Conservation (phyloP, 768 basidiomycete species). For the Naganishia onofrii region DNA sequence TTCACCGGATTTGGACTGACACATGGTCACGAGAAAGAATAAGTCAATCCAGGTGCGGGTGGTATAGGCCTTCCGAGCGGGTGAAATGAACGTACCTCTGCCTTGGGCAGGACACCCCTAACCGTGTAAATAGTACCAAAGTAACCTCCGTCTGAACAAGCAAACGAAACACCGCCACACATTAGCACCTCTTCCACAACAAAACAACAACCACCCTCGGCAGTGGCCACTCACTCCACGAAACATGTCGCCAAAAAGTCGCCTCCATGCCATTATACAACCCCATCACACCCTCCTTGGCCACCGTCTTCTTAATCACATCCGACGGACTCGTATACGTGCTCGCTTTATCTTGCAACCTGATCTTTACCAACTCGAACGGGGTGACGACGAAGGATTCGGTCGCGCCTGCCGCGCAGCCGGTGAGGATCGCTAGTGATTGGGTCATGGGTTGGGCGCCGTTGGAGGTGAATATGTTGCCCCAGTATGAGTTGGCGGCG, state of each 20-base stretch:
- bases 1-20: conserved; percentile 64
- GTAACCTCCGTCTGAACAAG: conserved; percentile 71
- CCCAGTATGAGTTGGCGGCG: conserved; percentile 94
- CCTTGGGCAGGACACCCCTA: conserved; percentile 72
- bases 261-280: conserved; percentile 79
- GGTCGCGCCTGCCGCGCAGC: conserved; percentile 90
- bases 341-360: conserved; percentile 87
- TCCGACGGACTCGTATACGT: conserved; percentile 89
- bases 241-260: conserved; percentile 90
- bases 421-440: conserved; percentile 79
- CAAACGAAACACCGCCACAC: conserved; percentile 6
- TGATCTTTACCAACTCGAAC: conserved; percentile 68
- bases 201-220: conserved; percentile 2
- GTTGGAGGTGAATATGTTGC: conserved; percentile 56
- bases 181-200: neutral
- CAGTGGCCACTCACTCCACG: conserved; percentile 64
- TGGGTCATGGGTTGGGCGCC: conserved; percentile 86
- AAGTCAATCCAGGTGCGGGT: too few species aligned
- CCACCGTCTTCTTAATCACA: conserved; percentile 75
- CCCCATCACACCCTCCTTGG: conserved; percentile 64
- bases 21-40: too few species aligned
- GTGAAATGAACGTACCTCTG: conserved; percentile 62
- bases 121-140: conserved; percentile 85
- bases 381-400: conserved; percentile 89
- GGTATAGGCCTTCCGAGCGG: neutral